These are phyloP conservation scores for Salix udensis DNA, from an alignment of 345 rosid genomes.

Conservation along the genomic window DNA sequence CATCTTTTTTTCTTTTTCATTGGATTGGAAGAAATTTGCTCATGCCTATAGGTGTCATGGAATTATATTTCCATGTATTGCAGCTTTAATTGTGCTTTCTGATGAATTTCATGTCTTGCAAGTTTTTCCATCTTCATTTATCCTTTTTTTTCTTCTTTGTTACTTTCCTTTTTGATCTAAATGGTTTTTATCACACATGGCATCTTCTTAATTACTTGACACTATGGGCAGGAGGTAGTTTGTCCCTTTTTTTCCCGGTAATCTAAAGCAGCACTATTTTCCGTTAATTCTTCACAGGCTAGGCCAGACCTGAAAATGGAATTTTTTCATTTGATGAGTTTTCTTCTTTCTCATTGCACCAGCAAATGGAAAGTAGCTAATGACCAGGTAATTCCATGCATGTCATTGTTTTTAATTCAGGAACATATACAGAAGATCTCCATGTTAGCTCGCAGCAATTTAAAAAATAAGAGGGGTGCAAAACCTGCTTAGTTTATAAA, in stretches of 20 bases:
- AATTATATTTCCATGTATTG: too few species aligned
- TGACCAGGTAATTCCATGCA: constrained; percentile 46
- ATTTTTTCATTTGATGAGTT: constrained; percentile 71
- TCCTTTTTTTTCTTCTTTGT: too few species aligned
- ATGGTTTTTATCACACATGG: too few species aligned
- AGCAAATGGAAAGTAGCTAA: constrained; percentile 60
- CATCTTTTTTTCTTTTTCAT: too few species aligned
- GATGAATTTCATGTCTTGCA: too few species aligned
- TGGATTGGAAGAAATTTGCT: too few species aligned
- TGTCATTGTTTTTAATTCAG: not conserved
- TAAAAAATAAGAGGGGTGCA: not conserved
- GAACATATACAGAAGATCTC: not conserved
- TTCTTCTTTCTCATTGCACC: constrained; percentile 70
- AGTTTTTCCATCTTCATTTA: too few species aligned
- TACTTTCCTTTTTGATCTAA: too few species aligned
- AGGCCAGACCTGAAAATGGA: constrained; percentile 75
- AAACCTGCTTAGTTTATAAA: not conserved
- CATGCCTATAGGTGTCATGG: too few species aligned
- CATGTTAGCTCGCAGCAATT: not conserved
- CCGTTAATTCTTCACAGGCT: constrained; percentile 38
- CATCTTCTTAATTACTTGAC: too few species aligned
- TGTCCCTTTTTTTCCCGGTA: not conserved
- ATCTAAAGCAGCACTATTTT: too few species aligned
- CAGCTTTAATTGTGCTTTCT: too few species aligned
- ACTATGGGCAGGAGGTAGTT: not conserved